Percentiles rank a stretch among this genome's conserved stretches.
Conservation (phyloP, 129 eudicot species). For the Flaveria brownii region DNA sequence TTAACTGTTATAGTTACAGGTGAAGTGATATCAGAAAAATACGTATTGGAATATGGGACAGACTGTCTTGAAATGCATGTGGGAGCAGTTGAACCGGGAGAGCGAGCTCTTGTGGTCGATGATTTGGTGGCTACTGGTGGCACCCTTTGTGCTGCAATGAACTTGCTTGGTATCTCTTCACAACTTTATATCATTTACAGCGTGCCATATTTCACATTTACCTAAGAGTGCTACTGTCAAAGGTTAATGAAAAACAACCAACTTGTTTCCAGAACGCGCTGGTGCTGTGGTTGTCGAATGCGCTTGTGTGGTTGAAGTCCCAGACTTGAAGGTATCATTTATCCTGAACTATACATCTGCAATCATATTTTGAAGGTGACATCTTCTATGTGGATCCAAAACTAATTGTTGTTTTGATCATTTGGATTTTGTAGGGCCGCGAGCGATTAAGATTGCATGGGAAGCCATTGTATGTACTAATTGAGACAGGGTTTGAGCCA, state of each 20-base stretch:
- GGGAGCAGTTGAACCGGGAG: conserved; percentile 84
- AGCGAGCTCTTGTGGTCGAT: conserved; percentile 84
- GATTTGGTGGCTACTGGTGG: conserved; percentile 95
- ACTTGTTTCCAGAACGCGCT: conserved; percentile 52
- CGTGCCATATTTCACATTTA: not conserved
- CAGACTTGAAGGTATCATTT: conserved; percentile 54
- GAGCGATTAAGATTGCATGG: conserved; percentile 64
- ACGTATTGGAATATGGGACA: conserved; percentile 79
- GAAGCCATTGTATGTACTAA: conserved; percentile 66
- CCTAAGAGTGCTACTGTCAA: not conserved
- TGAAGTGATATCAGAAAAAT: conserved; percentile 79
- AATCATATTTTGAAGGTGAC: not conserved
- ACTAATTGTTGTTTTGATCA: not conserved
- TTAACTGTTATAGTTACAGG: conserved; percentile 42
- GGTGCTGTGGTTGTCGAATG: conserved; percentile 70
- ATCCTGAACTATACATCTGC: not conserved
- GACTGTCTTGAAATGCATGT: conserved; percentile 96
- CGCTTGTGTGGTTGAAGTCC: conserved; percentile 69
- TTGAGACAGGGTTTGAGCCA: conserved; percentile 54
- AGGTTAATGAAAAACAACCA: not conserved
- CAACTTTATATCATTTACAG: not conserved
- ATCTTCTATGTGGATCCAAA: not conserved
- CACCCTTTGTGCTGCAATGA: conserved; percentile 83
- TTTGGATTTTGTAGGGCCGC: conserved; percentile 48
- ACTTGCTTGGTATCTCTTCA: conserved; percentile 56